Conservation (phyloP, 2,329 filamentous ascomycete species). For the Furcasterigmium furcatum region DNA sequence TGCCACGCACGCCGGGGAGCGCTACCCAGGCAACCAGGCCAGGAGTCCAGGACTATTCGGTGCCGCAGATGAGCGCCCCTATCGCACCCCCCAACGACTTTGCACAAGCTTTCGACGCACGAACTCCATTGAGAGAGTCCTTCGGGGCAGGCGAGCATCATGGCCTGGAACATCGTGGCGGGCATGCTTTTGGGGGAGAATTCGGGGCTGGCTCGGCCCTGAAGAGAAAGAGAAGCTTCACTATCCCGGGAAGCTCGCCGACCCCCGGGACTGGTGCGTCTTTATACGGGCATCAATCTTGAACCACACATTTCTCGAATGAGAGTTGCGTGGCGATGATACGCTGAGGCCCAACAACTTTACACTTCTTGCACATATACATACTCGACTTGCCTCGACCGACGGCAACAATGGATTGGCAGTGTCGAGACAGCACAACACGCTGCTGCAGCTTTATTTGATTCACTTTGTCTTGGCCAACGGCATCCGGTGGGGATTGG, state of each 20-base stretch:
- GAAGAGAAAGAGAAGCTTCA: slow-evolving; percentile 36
- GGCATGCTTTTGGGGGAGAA: slow-evolving; percentile 22
- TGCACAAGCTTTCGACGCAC: slow-evolving; percentile 41
- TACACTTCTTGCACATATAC: too few species aligned
- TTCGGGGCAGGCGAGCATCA: slow-evolving; percentile 30
- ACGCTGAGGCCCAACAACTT: too few species aligned
- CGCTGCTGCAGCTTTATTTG: too few species aligned
- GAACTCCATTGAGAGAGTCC: slow-evolving; percentile 42
- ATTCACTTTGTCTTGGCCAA: too few species aligned
- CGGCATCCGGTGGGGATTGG: too few species aligned
- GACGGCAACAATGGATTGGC: too few species aligned
- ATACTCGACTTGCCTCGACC: too few species aligned
- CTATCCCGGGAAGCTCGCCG: slow-evolving; percentile 8
- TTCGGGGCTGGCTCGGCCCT: slow-evolving; percentile 18
- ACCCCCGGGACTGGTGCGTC: slow-evolving; percentile 12
- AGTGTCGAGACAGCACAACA: too few species aligned
- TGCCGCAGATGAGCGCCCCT: slow-evolving; percentile 52
- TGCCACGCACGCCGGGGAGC: slow-evolving; percentile 38
- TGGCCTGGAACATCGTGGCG: slow-evolving; percentile 12
- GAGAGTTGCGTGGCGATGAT: too few species aligned
- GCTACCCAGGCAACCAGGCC: slow-evolving; percentile 16
- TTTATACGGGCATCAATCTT: slow-evolving; percentile 15
- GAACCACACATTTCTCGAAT: neutral
- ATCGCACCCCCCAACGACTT: slow-evolving; percentile 52
- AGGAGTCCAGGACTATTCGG: slow-evolving; percentile 41